These are phyloP conservation scores for Porcisia hertigi DNA, from an alignment of 208 protist genomes.

Conservation along the genomic window DNA sequence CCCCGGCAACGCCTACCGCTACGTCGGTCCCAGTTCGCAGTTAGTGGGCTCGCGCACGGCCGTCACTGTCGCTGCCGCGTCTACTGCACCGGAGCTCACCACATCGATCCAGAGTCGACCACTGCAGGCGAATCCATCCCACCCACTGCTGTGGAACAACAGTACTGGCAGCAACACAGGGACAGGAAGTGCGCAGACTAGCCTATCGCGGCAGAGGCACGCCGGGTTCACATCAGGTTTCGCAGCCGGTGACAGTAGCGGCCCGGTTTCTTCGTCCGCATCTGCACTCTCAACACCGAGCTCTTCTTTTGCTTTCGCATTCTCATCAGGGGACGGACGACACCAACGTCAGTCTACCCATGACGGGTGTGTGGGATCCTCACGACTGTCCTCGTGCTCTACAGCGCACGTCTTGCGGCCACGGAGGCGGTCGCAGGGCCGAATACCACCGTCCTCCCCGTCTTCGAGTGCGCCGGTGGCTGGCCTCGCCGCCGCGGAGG, in stretches of 20 bases:
- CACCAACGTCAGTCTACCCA: neutral
- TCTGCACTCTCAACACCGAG: slow-evolving; percentile 11
- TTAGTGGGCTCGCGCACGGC: neutral
- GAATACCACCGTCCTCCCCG: neutral
- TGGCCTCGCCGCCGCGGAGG: neutral
- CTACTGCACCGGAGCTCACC: slow-evolving; percentile 3
- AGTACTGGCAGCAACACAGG: slow-evolving; percentile 1
- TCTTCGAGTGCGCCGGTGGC: neutral
- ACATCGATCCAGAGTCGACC: slow-evolving; percentile 34
- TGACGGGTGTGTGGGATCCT: neutral
- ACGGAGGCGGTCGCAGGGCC: slow-evolving; percentile 3
- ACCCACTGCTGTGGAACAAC: slow-evolving; percentile 27
- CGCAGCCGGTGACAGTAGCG: neutral
- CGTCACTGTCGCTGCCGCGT: neutral
- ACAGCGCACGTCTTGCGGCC: slow-evolving; percentile 13
- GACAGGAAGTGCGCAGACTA: neutral
- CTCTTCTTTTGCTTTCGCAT: slow-evolving; percentile 12
- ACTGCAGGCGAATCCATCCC: slow-evolving; percentile 33
- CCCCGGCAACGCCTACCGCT: neutral
- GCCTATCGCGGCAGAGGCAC: slow-evolving; percentile 3
- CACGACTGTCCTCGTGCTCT: neutral
- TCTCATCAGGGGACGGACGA: neutral
- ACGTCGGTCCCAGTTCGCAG: neutral
- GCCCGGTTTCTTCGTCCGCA: neutral
- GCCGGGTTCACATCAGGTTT: neutral